Conservation (phyloP, 176 grass and related monocot species). For the Oryza brachyantha region DNA sequence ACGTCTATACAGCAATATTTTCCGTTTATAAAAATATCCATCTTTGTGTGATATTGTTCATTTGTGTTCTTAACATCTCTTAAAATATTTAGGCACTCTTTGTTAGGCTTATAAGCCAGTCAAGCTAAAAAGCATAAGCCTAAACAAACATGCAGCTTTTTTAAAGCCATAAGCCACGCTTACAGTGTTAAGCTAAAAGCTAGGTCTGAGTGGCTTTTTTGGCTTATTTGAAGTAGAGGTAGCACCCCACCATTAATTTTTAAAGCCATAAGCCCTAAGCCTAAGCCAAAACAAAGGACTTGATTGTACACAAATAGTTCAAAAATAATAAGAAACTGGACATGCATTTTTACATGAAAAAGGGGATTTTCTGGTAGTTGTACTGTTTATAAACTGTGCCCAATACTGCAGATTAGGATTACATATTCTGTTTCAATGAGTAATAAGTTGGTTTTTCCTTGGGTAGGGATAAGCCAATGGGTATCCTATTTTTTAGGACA, state of each 20-base stretch:
- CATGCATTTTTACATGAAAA: background rate
- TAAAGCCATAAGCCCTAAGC: too few relatives aligned
- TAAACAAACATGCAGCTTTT: too few relatives aligned
- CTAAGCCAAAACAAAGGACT: too few relatives aligned
- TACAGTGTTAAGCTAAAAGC: too few relatives aligned
- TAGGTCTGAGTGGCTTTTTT: too few relatives aligned
- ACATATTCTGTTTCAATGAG: background rate
- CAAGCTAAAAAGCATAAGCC: too few relatives aligned
- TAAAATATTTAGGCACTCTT: background rate
- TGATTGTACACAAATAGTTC: background rate
- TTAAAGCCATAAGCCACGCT: too few relatives aligned
- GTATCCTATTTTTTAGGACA: background rate
- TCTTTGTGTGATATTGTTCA: background rate
- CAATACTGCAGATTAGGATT: background rate
- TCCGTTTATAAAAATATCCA: background rate
- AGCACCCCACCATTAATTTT: too few relatives aligned
- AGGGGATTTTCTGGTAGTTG: background rate
- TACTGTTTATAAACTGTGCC: background rate
- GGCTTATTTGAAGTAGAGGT: too few relatives aligned
- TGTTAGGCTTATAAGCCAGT: too few relatives aligned
- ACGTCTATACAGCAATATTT: conserved; percentile 27
- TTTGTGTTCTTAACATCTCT: background rate
- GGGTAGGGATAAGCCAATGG: background rate
- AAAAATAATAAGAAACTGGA: background rate
- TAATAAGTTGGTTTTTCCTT: background rate